Base-by-base conservation (phyloP, 1,139 yeast species). In the Pichia terricola region DNA sequence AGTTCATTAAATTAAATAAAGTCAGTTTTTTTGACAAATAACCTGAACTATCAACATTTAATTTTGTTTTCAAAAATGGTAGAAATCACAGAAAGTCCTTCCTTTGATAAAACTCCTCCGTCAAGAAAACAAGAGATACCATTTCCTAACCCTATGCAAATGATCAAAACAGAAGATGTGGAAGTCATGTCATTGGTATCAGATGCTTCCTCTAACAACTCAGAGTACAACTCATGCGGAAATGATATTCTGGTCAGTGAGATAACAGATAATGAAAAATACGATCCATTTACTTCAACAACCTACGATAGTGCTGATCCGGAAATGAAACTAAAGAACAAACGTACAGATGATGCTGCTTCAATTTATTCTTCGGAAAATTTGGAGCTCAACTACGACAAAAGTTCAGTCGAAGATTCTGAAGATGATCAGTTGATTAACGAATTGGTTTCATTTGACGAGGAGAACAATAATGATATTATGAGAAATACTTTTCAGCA, bases 341-440 rank as follows among this genome's bases (percentile, higher is more conserved):
- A 16, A 16, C 22, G 22, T 16, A 16, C 22, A 16, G 22, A 16
- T 16, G 22, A 30, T 30, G 11, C 33, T 8, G 33, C 8, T 11
- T 30, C 33, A 30, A 30, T 30, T 30, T 11, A 30, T 11, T 8
- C 8, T 11, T 30, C 33, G 33, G 33, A 30, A 8, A 30, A 30
- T 11, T 30, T 30, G 33, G 22, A 16, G 22, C 22, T 16, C 22
- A 16, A 16, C 22, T 2, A 16, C 22, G 22, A 16, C 22, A 16
- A 16, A 16, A 30, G 11, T 11, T 30, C 33, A 30, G 8, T 30
- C 33, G 41, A 39, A n/a, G 35, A 34, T 41, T 25, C 42, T 46
- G 25, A 37, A 32, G 44, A 43, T n/a, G 43, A 43, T 10, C 26
- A 31, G 25, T 35, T 34, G n/a, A 42, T 40, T 10, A 41, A 42